These are phyloP conservation scores for Chenopodium suecicum DNA, from an alignment of 148 eudicot genomes.

Conservation along the genomic window DNA sequence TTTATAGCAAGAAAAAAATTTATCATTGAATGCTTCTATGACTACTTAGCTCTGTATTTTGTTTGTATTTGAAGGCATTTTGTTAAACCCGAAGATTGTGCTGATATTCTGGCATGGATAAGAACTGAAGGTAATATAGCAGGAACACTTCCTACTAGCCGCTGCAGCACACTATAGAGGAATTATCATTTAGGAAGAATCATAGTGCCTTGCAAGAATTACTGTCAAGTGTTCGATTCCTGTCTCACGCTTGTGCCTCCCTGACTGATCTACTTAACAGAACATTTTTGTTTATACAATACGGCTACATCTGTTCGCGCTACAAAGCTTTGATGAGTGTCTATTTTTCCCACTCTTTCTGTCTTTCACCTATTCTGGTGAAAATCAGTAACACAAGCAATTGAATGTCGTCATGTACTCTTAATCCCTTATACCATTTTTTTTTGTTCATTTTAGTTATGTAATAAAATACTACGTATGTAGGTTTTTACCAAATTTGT, in stretches of 20 bases:
- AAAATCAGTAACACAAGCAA: not conserved
- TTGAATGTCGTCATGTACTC: not conserved
- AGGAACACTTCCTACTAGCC: not conserved
- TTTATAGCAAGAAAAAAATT: not conserved
- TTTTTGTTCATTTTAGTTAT: not conserved
- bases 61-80: conserved; percentile 54
- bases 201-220: not conserved
- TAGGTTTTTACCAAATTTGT: not conserved
- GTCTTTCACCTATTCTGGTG: not conserved
- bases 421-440: not conserved
- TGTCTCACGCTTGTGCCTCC: not conserved
- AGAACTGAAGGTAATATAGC: conserved; percentile 34
- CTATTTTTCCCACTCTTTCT: too few species aligned
- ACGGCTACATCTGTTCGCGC: not conserved
- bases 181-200: not conserved
- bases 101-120: conserved; percentile 69
- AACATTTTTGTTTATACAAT: not conserved
- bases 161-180: conserved; percentile 10
- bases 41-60: not conserved
- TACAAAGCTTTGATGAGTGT: not conserved
- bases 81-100: conserved; percentile 56
- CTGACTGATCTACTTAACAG: not conserved
- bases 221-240: not conserved
- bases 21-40: not conserved
- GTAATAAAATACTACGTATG: not conserved